Percentiles rank a stretch among this genome's conserved stretches.
Conservation (phyloP, 2,329 filamentous ascomycete species). For the Fusarium tupiense region DNA sequence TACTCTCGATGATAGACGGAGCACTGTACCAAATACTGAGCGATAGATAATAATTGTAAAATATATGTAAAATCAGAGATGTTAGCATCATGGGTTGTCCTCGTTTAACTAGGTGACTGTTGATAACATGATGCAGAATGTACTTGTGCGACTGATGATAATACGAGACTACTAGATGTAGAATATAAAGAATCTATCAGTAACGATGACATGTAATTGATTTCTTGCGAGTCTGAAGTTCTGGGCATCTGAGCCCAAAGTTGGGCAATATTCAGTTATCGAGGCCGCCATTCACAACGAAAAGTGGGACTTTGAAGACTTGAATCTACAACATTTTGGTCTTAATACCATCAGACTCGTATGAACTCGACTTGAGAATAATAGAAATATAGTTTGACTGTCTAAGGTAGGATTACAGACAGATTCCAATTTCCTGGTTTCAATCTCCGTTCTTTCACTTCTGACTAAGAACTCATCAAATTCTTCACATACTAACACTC, state of each 20-base stretch:
- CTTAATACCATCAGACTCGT: neutral
- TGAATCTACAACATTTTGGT: constrained; percentile 15
- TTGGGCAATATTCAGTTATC: constrained; percentile 44
- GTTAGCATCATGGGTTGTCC: neutral
- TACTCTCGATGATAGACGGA: constrained; percentile 28
- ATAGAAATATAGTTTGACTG: too few relatives aligned
- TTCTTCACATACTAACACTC: neutral
- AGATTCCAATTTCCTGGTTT: accelerated
- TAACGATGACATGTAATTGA: too few relatives aligned
- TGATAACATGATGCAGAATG: neutral
- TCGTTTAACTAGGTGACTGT: neutral
- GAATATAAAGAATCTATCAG: neutral
- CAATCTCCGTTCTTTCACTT: accelerated
- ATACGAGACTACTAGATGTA: neutral
- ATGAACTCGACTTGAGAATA: neutral
- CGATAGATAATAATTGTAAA: constrained; percentile 42
- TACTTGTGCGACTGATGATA: accelerated
- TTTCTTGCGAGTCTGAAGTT: neutral
- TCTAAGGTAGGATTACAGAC: neutral
- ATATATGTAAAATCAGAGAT: constrained; percentile 17
- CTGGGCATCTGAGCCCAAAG: neutral
- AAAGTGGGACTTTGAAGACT: constrained; percentile 40
- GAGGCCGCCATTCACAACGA: constrained; percentile 33
- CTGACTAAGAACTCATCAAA: neutral
- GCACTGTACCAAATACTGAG: constrained; percentile 25